Evolutionary conservation across 495 filamentous ascomycete genomes (phyloP), one percentile per base, ranked within the genome.

Genomic region (Lasiosphaeria hispida): DNA sequence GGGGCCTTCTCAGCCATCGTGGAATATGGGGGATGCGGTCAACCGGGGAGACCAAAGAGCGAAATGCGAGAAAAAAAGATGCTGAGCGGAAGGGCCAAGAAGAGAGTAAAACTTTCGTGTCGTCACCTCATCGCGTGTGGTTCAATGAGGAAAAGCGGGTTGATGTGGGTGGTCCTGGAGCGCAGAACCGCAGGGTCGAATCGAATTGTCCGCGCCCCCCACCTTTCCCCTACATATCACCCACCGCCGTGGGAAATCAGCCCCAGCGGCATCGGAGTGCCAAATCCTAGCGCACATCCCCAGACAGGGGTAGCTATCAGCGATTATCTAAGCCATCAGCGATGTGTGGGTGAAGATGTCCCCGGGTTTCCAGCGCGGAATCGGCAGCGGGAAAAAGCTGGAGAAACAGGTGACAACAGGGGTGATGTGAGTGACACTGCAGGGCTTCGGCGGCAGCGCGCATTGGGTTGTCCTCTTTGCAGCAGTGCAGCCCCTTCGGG

Each of bases 1-100:
- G 65, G 67, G 55, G 64, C 58, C 48, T 70, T 63, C 53, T 68
- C 67, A 18, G 69, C 48, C 69, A 72, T 72, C 42, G 64, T 68
- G 61, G 43, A 48, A 19, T 15, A 13, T 48, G 13, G 33, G 13
- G 42, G 36, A 37, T 35, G 19, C 30, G n/a, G n/a, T 15, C 11
- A 36, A 30, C 23, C n/a, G 37, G 10, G 49, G 39, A 42, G 42
- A 34, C 30, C 13, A 23, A 10, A 5, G 53, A 19, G 38, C 45
- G 10, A 43, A 49, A 30, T 19, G 40, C 15, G 14, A 54, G 34
- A 49, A 39, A 55, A 54, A 17, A 44, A 47, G 38, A 17, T 33
- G 44, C 13, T 15, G n/a, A 42, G 17, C 48, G 38, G n/a, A 5
- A 49, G 15, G 50, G n/a, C 34, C 49, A 65, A 60, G 14, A 45